Percentiles rank a stretch among this genome's conserved stretches.
These are phyloP conservation scores for Fraxinus americana DNA, from an alignment of 257 asterid species.

Conservation along the genomic window DNA sequence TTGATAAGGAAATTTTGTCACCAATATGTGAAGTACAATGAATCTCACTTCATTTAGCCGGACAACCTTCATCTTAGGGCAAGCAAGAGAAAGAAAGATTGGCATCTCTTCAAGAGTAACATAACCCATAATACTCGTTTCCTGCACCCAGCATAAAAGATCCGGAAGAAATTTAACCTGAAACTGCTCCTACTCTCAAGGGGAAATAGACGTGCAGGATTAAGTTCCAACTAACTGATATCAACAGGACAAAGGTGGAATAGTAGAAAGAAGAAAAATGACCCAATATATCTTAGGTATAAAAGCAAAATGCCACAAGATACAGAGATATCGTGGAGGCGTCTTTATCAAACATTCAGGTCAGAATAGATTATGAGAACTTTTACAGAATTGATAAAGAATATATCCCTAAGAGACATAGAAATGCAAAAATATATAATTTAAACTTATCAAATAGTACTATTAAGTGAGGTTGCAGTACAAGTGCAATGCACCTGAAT, in stretches of 20 bases:
- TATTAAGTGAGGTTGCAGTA: constrained; percentile 20
- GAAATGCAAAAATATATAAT: constrained; percentile 7
- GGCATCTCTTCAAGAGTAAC: neutral
- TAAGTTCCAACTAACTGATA: constrained; percentile 12
- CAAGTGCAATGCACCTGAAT: constrained; percentile 62
- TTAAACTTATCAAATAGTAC: constrained; percentile 22
- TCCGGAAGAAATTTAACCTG: neutral
- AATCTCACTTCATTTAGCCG: neutral
- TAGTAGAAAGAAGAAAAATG: neutral
- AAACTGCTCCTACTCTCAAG: constrained; percentile 8
- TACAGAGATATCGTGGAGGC: neutral
- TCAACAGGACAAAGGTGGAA: neutral
- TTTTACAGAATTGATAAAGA: constrained; percentile 12
- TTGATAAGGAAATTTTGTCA: neutral
- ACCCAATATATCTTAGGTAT: neutral
- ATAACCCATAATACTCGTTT: neutral
- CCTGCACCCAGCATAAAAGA: neutral
- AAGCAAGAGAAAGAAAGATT: neutral
- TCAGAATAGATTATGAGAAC: constrained; percentile 9
- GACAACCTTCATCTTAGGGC: neutral
- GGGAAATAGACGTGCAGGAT: constrained; percentile 1
- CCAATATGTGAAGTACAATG: neutral
- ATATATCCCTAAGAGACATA: neutral
- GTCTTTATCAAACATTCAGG: constrained; percentile 2
- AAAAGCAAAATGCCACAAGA: neutral